A percentile compares a stretch with the other conserved stretches of the same genome.
phyloP scores from a whole-genome alignment of 805 yeast genomes.

The Grigorovia transvaalensis region DNA sequence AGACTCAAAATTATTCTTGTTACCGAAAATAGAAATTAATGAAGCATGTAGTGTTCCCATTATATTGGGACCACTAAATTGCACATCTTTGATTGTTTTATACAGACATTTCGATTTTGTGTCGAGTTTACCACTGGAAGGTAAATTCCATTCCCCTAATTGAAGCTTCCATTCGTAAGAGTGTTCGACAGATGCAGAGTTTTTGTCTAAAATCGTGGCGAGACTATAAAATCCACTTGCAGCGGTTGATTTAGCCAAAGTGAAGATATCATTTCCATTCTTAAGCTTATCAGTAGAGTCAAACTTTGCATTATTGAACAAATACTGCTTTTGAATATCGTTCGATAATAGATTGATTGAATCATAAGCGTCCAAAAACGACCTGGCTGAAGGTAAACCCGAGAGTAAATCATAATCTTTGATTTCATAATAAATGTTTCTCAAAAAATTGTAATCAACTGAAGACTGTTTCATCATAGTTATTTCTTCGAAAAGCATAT shows the following conservation, averaged over 20 bases:
- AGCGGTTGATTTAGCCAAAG: slow-evolving; percentile 33
- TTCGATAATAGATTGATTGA: slow-evolving; percentile 28
- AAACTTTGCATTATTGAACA: slow-evolving; percentile 46
- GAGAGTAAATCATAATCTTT: slow-evolving; percentile 53
- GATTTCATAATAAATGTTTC: slow-evolving; percentile 39
- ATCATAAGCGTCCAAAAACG: slow-evolving; percentile 41
- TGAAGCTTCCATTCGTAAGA: slow-evolving; percentile 66
- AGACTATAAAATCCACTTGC: slow-evolving; percentile 49
- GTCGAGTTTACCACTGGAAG: slow-evolving; percentile 31
- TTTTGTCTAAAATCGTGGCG: slow-evolving; percentile 35
- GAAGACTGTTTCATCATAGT: slow-evolving; percentile 3
- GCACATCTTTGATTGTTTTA: slow-evolving; percentile 37
- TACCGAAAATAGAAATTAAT: neutral
- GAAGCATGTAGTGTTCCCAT: slow-evolving; percentile 3
- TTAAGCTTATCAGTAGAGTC: slow-evolving; percentile 32
- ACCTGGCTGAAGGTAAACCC: slow-evolving; percentile 54
- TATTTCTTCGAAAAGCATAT: slow-evolving; percentile 30
- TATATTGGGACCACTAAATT: neutral
- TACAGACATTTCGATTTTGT: slow-evolving; percentile 42
- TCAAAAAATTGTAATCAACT: slow-evolving; percentile 9
- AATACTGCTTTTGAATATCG: slow-evolving; percentile 34
- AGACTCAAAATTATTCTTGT: slow-evolving; percentile 6
- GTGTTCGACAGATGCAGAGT: slow-evolving; percentile 13
- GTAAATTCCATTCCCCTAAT: slow-evolving; percentile 66
- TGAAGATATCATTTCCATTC: neutral